Conservation (phyloP, 345 rosid genomes). For the Cochlearia excelsa region DNA sequence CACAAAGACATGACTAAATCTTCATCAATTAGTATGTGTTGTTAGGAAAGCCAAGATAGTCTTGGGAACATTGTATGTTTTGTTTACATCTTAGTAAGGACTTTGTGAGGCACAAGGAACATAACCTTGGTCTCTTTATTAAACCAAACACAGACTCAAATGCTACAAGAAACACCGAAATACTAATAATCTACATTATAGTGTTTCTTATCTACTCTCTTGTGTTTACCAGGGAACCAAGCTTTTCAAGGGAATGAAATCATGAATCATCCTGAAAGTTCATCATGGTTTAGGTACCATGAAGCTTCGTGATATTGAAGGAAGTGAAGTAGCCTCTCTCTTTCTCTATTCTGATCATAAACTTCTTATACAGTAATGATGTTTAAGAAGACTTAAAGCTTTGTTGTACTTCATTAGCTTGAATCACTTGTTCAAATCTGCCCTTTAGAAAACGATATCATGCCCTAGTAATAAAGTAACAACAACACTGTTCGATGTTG, state of each 20-base stretch:
- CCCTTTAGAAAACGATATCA: slow-evolving; percentile 18
- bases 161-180: too few species aligned
- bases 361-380: slow-evolving; percentile 21
- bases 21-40: too few species aligned
- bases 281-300: slow-evolving; percentile 39
- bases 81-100: too few species aligned
- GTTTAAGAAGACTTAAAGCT: slow-evolving; percentile 22
- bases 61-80: too few species aligned
- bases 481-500: slow-evolving; percentile 5
- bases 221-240: slow-evolving; percentile 20
- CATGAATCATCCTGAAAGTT: slow-evolving; percentile 18
- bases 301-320: slow-evolving; percentile 25
- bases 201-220: not conserved
- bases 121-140: too few species aligned
- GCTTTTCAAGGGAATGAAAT: not conserved
- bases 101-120: too few species aligned
- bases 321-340: slow-evolving; percentile 17
- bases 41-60: too few species aligned
- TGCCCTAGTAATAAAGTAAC: slow-evolving; percentile 17
- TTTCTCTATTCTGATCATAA: slow-evolving; percentile 15
- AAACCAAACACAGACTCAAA: too few species aligned
- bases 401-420: slow-evolving; percentile 18
- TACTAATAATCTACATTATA: too few species aligned
- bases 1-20: too few species aligned
- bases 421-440: slow-evolving; percentile 24